Percentiles rank a stretch among this genome's conserved stretches.
Conservation (phyloP, 2,329 filamentous ascomycete species). For the Colletotrichum navitas region DNA sequence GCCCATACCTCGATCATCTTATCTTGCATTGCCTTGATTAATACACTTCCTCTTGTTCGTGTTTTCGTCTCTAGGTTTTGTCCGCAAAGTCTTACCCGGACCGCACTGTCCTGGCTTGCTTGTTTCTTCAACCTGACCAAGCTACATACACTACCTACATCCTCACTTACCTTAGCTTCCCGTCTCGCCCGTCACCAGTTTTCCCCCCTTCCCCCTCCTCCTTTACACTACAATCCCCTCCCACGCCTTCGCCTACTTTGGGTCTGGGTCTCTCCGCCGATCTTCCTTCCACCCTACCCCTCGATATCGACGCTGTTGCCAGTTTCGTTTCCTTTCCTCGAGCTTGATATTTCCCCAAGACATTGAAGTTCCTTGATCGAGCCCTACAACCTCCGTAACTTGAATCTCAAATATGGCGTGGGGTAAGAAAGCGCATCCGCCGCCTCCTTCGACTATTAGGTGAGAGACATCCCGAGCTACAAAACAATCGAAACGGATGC, state of each 20-base stretch:
- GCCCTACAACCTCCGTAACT: not conserved
- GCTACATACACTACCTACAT: not conserved
- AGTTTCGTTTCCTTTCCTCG: not conserved
- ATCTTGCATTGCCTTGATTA: not conserved
- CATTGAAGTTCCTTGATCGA: not conserved
- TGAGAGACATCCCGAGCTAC: conserved; percentile 3
- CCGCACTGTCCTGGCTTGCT: not conserved
- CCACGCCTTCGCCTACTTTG: not conserved
- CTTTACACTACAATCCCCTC: not conserved
- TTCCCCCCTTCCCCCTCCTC: not conserved
- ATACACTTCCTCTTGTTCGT: not conserved
- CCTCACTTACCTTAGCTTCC: conserved; percentile 21
- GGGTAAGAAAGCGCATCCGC: conserved; percentile 36
- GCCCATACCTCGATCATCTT: too few relatives aligned
- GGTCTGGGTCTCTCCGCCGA: not conserved
- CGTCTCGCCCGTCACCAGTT: not conserved
- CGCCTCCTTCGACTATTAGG: conserved; percentile 35
- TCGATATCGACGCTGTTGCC: conserved; percentile 1
- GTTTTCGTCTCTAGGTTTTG: not conserved
- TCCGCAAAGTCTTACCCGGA: not conserved
- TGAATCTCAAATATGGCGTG: conserved; percentile 33
- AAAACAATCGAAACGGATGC: not conserved
- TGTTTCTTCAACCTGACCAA: not conserved
- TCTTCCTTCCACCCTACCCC: not conserved
- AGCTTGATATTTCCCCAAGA: not conserved